These are phyloP conservation scores for Podospora pseudocomata DNA, from an alignment of 495 filamentous ascomycete species.

Conservation along the genomic window DNA sequence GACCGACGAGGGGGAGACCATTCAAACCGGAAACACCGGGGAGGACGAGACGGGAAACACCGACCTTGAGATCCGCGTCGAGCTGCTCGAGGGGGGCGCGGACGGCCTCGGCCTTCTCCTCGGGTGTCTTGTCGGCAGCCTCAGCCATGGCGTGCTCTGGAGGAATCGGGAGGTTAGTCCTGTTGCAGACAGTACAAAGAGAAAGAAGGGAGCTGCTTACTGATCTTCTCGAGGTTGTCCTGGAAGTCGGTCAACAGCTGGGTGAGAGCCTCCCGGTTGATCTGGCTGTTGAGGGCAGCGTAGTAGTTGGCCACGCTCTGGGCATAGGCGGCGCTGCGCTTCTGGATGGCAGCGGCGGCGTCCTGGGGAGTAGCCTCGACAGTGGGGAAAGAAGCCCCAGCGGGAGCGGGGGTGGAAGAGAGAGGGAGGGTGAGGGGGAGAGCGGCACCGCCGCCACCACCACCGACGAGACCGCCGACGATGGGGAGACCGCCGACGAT, in stretches of 20 bases:
- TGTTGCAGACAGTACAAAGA: background rate
- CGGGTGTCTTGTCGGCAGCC: slow-evolving; percentile 2
- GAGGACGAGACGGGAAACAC: slow-evolving; percentile 13
- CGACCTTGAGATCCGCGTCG: slow-evolving; percentile 11
- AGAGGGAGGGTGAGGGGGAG: background rate
- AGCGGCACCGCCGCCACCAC: background rate
- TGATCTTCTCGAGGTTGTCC: slow-evolving; percentile 16
- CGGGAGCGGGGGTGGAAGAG: background rate
- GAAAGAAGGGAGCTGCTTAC: slow-evolving; percentile 7
- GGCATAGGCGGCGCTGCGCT: background rate
- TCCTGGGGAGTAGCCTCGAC: background rate
- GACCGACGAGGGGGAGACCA: background rate
- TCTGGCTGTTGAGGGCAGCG: background rate
- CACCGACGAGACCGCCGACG: background rate
- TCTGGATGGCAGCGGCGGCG: background rate
- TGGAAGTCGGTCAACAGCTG: slow-evolving; percentile 13
- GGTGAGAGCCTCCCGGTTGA: slow-evolving; percentile 6
- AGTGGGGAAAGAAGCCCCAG: background rate
- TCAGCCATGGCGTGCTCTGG: slow-evolving; percentile 17
- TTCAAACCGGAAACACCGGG: slow-evolving; percentile 5
- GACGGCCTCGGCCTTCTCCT: slow-evolving; percentile 11
- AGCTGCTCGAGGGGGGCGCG: slow-evolving; percentile 12
- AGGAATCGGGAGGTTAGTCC: background rate
- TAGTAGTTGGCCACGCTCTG: background rate
- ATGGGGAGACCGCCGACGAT: background rate